Conservation (phyloP, 129 eudicot genomes). For the Rutidosis leptorrhynchoides region DNA sequence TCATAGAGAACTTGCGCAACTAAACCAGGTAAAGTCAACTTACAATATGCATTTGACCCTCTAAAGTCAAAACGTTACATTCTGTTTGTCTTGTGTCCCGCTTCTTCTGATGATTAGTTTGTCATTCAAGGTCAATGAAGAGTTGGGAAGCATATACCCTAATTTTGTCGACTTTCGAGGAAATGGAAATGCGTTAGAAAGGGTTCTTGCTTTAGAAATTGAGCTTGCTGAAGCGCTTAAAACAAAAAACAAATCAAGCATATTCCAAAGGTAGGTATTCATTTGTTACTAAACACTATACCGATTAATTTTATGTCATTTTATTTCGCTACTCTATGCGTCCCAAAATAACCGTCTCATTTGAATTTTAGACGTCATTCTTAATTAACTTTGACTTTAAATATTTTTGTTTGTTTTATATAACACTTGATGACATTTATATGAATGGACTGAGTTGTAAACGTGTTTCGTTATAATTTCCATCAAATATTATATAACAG, state of each 20-base stretch:
- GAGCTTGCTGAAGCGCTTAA: slow-evolving; percentile 95
- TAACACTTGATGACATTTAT: too few relatives aligned
- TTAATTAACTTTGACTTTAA: too few relatives aligned
- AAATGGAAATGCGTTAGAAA: slow-evolving; percentile 75
- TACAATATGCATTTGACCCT: slow-evolving; percentile 1
- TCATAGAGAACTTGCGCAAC: slow-evolving; percentile 53
- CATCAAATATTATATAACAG: too few relatives aligned
- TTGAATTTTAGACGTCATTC: too few relatives aligned
- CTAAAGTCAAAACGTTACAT: not conserved
- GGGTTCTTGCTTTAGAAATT: slow-evolving; percentile 95
- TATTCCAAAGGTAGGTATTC: slow-evolving; percentile 70
- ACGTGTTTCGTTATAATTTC: too few relatives aligned
- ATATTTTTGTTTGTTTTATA: too few relatives aligned
- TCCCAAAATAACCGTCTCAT: too few relatives aligned
- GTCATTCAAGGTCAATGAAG: slow-evolving; percentile 60
- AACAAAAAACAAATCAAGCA: slow-evolving; percentile 61
- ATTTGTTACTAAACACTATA: slow-evolving; percentile 3
- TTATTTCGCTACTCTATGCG: too few relatives aligned
- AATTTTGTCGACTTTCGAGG: slow-evolving; percentile 48
- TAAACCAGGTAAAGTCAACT: slow-evolving; percentile 49
- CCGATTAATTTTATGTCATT: too few relatives aligned
- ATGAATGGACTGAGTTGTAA: too few relatives aligned
- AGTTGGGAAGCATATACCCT: slow-evolving; percentile 71
- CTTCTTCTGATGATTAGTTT: slow-evolving; percentile 18
- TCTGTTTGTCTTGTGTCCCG: not conserved